Conservation (phyloP, 345 rosid genomes). For the Salix dunnii region DNA sequence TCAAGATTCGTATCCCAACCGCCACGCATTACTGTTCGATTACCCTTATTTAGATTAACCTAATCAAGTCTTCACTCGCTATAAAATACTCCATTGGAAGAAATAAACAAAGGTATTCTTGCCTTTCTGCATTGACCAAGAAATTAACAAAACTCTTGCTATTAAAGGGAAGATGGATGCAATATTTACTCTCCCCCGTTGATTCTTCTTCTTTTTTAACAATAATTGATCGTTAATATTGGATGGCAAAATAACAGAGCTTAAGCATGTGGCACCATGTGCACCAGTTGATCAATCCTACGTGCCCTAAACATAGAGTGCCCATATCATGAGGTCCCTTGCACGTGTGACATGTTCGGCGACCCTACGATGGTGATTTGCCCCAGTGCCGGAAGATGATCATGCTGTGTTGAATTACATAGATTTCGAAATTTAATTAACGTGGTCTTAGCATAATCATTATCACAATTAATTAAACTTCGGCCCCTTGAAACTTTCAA, state of each 20-base stretch:
- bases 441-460: neutral
- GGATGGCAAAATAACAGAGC: neutral
- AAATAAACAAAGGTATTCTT: neutral
- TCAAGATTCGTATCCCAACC: neutral
- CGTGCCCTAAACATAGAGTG: neutral
- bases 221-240: neutral
- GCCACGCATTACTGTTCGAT: neutral
- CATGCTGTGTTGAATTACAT: neutral
- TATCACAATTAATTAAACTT: neutral
- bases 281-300: slow-evolving; percentile 11
- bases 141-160: neutral
- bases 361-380: neutral
- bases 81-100: neutral
- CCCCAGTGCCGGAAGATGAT: neutral
- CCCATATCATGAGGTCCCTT: neutral
- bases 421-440: neutral
- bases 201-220: neutral
- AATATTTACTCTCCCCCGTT: neutral
- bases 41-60: neutral
- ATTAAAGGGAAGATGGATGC: neutral
- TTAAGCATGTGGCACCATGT: slow-evolving; percentile 22
- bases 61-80: neutral
- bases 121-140: neutral
- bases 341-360: slow-evolving; percentile 5
- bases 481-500: neutral